phyloP scores from a whole-genome alignment of 2,329 filamentous ascomycete genomes.

The Trichoderma sp. region DNA sequence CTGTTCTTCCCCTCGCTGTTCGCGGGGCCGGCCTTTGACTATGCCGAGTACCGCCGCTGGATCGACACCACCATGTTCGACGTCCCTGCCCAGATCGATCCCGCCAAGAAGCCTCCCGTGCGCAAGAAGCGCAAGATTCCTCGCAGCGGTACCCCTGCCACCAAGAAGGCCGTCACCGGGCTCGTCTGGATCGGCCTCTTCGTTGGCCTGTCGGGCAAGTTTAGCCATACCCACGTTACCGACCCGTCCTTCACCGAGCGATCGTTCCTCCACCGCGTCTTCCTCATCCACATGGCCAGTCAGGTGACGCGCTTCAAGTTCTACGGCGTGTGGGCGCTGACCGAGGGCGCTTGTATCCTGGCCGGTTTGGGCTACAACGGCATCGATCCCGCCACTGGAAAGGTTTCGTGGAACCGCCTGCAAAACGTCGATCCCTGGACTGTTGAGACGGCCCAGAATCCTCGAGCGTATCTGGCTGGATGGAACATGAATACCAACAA shows the following conservation, averaged over 20 bases:
- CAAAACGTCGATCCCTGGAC: conserved; percentile 84
- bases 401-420: conserved; percentile 81
- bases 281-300: conserved; percentile 78
- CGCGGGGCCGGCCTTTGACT: conserved; percentile 91
- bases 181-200: conserved; percentile 78
- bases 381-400: conserved; percentile 78
- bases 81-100: conserved; percentile 74
- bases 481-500: conserved; percentile 99
- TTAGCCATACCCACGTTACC: conserved; percentile 61
- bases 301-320: conserved; percentile 86
- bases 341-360: conserved; percentile 91
- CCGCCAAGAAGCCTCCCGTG: conserved; percentile 78
- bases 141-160: conserved; percentile 80
- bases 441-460: conserved; percentile 89
- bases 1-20: conserved; percentile 93
- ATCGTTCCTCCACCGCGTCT: conserved; percentile 69
- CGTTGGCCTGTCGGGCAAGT: conserved; percentile 67
- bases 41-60: conserved; percentile 86
- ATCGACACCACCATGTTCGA: conserved; percentile 95
- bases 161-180: conserved; percentile 70
- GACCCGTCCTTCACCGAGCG: conserved; percentile 65
- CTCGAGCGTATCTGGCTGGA: conserved; percentile 81
- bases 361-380: conserved; percentile 93
- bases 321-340: conserved; percentile 92
- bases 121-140: conserved; percentile 91